Conservation (phyloP, 495 filamentous ascomycete genomes). For the Podospora pseudocomata region DNA sequence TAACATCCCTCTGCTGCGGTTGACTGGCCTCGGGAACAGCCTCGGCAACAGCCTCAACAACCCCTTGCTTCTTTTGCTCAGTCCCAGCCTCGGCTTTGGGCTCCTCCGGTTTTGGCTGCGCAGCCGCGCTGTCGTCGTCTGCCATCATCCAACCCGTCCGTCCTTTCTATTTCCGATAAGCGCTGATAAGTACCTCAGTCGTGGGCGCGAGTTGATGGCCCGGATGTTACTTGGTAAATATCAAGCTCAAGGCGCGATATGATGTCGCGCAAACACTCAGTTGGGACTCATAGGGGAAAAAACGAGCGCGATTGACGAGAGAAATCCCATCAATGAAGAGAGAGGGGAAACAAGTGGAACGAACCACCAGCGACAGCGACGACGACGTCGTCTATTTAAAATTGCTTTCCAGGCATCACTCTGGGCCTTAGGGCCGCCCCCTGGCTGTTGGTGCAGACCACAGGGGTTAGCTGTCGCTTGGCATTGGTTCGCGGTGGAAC, state of each 20-base stretch:
- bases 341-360: neutral
- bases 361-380: neutral
- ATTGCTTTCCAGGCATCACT: slow-evolving; percentile 16
- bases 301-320: slow-evolving; percentile 11
- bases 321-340: neutral
- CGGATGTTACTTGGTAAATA: neutral
- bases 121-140: slow-evolving; percentile 5
- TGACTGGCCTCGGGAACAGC: neutral
- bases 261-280: neutral
- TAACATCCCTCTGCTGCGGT: neutral
- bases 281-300: neutral
- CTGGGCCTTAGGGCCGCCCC: neutral
- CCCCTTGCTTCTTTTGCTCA: neutral
- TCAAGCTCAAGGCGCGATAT: neutral
- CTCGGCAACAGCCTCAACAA: neutral
- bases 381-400: slow-evolving; percentile 13
- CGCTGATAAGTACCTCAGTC: neutral
- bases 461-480: slow-evolving; percentile 17
- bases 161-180: neutral
- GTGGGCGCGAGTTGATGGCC: no score
- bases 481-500: slow-evolving; percentile 1
- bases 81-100: neutral
- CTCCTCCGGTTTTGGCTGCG: neutral
- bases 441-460: neutral
- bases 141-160: slow-evolving; percentile 6